Base-by-base conservation (phyloP, 2,329 filamentous ascomycete species). In the Colletotrichum sp. region DNA sequence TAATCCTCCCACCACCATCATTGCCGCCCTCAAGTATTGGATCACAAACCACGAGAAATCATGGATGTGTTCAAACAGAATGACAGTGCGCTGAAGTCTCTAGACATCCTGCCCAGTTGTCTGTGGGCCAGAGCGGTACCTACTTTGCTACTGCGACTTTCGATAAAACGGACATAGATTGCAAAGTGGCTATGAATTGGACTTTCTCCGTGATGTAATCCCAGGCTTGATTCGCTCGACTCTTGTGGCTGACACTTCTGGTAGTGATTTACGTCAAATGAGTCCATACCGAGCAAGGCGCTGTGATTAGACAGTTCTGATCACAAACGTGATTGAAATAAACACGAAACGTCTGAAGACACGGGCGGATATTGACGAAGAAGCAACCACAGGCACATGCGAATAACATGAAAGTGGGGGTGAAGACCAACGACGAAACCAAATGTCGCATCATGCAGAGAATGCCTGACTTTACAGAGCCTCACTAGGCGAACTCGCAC, bases 151-250 rank as follows among this genome's bases (percentile, higher is more conserved):
- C 15, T 18, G 18, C 1, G 15, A 39, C 15, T 18, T 18, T 39
- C 36, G 18, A 6, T 10, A n/a, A n/a, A 44, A 44, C 0, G 9
- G 5, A 12, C 39, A 44, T 44, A 6, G 3, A 44, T n/a, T 3
- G 4, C 0, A 1, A n/a, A 44, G 39, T n/a, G 0, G 9, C 5
- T 4, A 4, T 3, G 1, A 1, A 1, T n/a, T 44, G 8, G 1
- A 6, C 39, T n/a, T 1, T 44, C 9, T 44, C 39, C 0, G 3
- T 0, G 3, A 44, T 44, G 39, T n/a, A 44, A n/a, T 18, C 15
- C 7, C 36, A 39, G 36, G 7, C 36, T 39, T 39, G 7, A 18
- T 0, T 39, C 36, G 36, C 1, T 2, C 2, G 36, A 9, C 36
- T 9, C 36, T 12, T 44, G 0, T 44, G 0, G 39, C 0, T 10